phyloP scores from a whole-genome alignment of 2,329 filamentous ascomycete genomes.

The Colletotrichum orbiculare region DNA sequence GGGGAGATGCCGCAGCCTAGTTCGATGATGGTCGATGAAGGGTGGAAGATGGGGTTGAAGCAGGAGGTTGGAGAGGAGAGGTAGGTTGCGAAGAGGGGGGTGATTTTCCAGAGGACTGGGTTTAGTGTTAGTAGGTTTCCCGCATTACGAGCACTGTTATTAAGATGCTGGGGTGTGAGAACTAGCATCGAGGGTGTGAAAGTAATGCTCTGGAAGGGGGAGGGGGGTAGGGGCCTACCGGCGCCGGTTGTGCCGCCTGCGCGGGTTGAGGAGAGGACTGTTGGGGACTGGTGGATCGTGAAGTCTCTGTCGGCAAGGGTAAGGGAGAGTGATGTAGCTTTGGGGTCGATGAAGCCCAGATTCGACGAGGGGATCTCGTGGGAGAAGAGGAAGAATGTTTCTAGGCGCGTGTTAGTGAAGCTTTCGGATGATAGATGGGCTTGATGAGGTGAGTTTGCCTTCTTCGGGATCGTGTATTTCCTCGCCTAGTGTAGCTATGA shows the following conservation, averaged over 20 bases:
- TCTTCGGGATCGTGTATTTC: constrained; percentile 63
- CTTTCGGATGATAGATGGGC: constrained; percentile 1
- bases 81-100: constrained; percentile 85
- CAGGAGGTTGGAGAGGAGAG: constrained; percentile 72
- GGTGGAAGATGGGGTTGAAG: constrained; percentile 65
- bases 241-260: constrained; percentile 68
- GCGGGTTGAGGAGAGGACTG: constrained; percentile 80
- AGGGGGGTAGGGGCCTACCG: constrained; percentile 47
- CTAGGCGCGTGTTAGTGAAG: constrained; percentile 56
- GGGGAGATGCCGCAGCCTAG: constrained; percentile 90
- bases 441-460: constrained; percentile 45
- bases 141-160: background rate
- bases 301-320: constrained; percentile 77
- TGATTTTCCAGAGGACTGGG: constrained; percentile 90
- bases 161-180: background rate
- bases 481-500: constrained; percentile 50
- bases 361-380: constrained; percentile 78
- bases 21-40: constrained; percentile 75
- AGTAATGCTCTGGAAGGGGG: background rate
- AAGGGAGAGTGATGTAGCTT: constrained; percentile 72
- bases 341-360: constrained; percentile 86
- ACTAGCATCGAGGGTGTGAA: constrained; percentile 21
- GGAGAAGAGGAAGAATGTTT: constrained; percentile 89
- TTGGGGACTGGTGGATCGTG: constrained; percentile 84
- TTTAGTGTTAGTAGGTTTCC: background rate